These are phyloP conservation scores for Cubamyces lactineus DNA, from an alignment of 768 basidiomycete species.

Conservation along the genomic window DNA sequence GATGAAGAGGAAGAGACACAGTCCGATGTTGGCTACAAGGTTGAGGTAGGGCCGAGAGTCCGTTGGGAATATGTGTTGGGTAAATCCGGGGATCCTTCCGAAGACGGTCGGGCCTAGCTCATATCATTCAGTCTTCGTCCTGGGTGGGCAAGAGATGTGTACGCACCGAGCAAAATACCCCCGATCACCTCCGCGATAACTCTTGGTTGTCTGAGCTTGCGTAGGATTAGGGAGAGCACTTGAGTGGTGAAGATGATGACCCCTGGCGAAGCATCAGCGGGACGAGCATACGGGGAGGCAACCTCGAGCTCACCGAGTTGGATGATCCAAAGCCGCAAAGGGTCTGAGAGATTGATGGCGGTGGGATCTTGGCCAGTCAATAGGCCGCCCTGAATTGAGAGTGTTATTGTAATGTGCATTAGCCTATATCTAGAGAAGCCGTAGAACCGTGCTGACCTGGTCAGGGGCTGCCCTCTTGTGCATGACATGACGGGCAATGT, in stretches of 20 bases:
- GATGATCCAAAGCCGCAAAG: conserved; percentile 76
- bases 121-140: conserved; percentile 67
- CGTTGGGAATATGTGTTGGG: conserved; percentile 41
- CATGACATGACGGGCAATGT: too few relatives aligned
- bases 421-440: too few relatives aligned
- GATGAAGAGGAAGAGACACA: conserved; percentile 80
- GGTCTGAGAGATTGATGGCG: conserved; percentile 53
- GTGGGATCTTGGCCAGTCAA: not conserved
- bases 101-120: conserved; percentile 69
- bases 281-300: not conserved
- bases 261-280: conserved; percentile 41
- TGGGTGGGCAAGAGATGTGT: conserved; percentile 18
- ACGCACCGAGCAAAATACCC: conserved; percentile 72
- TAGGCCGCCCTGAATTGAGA: not conserved
- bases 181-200: conserved; percentile 94
- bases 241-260: conserved; percentile 85
- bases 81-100: conserved; percentile 80
- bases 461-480: too few relatives aligned
- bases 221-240: conserved; percentile 63
- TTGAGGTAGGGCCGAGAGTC: conserved; percentile 59
- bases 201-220: conserved; percentile 81
- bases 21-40: conserved; percentile 75
- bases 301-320: conserved; percentile 58
- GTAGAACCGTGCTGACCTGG: too few relatives aligned
- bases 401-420: too few relatives aligned